Evolutionary conservation across 2,329 filamentous ascomycete species (phyloP).

Genomic region (Ceratocystis cubensis): DNA sequence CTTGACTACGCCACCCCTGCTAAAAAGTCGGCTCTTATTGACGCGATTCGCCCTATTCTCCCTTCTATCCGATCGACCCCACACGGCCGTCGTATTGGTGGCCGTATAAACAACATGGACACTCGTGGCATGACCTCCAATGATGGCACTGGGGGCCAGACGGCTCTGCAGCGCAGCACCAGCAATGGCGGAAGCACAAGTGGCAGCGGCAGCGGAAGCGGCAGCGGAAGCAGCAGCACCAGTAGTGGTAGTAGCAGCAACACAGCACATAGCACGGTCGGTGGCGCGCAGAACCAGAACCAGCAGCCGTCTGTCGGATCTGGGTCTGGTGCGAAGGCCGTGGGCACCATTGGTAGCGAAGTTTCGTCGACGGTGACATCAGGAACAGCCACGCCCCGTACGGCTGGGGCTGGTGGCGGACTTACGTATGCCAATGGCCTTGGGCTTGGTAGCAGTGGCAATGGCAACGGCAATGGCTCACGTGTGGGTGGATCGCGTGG

Average conservation of each 20-base stretch:
- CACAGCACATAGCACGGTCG: background rate
- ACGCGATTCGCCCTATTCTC: constrained; percentile 73
- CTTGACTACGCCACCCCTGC: constrained; percentile 68
- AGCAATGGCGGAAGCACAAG: constrained; percentile 21
- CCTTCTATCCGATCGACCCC: constrained; percentile 79
- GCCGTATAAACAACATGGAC: constrained; percentile 63
- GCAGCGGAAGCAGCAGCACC: background rate
- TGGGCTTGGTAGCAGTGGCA: constrained; percentile 8
- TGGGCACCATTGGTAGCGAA: constrained; percentile 15
- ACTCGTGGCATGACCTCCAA: constrained; percentile 37
- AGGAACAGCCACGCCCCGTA: constrained; percentile 16
- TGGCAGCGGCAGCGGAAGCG: background rate
- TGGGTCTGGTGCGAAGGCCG: background rate
- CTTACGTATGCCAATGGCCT: constrained; percentile 19
- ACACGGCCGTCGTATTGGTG: constrained; percentile 84
- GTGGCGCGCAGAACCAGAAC: background rate
- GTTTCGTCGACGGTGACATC: constrained; percentile 14
- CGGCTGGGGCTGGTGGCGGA: background rate
- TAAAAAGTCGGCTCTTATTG: constrained; percentile 63
- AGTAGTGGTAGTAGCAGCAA: background rate
- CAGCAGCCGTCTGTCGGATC: constrained; percentile 5
- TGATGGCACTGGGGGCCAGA: constrained; percentile 43
- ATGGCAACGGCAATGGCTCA: background rate
- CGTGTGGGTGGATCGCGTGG: constrained; percentile 11
- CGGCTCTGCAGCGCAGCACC: constrained; percentile 31